These are phyloP conservation scores for Nematodospora anomalae DNA, from an alignment of 1,139 yeast species.

Conservation along the genomic window DNA sequence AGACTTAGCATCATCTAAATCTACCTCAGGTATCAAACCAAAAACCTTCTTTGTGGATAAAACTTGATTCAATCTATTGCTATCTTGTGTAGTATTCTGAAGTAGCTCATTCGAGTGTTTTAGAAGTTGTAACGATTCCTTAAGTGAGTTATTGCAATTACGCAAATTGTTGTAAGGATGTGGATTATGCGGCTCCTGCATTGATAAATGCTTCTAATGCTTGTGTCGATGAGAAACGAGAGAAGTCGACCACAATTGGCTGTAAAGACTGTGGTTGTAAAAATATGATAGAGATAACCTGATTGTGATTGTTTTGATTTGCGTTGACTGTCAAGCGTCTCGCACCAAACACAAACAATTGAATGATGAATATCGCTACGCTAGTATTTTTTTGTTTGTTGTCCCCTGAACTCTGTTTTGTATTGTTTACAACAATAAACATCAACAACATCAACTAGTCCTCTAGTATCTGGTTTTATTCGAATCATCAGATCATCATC, in stretches of 20 bases:
- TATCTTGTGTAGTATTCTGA: slow-evolving; percentile 35
- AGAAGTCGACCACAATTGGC: too few relatives aligned
- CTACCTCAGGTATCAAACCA: slow-evolving; percentile 44
- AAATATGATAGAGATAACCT: too few relatives aligned
- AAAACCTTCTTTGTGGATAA: slow-evolving; percentile 38
- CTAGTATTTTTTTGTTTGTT: too few relatives aligned
- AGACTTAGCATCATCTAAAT: slow-evolving; percentile 39
- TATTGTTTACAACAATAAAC: too few relatives aligned
- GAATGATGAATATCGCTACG: background rate
- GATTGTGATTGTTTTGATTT: too few relatives aligned
- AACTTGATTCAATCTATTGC: slow-evolving; percentile 34
- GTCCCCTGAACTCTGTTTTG: background rate
- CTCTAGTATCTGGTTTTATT: too few relatives aligned
- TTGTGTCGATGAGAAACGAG: background rate
- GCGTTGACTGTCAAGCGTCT: too few relatives aligned
- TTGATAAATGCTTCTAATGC: background rate
- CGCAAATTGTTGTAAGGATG: slow-evolving; percentile 9
- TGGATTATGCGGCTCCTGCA: background rate
- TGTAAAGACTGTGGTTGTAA: too few relatives aligned
- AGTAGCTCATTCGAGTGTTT: slow-evolving; percentile 30
- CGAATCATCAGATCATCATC: too few relatives aligned
- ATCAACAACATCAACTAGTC: too few relatives aligned
- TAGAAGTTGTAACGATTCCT: slow-evolving; percentile 32
- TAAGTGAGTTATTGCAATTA: slow-evolving; percentile 32
- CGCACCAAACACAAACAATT: background rate